Percentiles rank a stretch among this genome's conserved stretches.
phyloP scores from a whole-genome alignment of 768 basidiomycete species.

The Psilocybe sp. region DNA sequence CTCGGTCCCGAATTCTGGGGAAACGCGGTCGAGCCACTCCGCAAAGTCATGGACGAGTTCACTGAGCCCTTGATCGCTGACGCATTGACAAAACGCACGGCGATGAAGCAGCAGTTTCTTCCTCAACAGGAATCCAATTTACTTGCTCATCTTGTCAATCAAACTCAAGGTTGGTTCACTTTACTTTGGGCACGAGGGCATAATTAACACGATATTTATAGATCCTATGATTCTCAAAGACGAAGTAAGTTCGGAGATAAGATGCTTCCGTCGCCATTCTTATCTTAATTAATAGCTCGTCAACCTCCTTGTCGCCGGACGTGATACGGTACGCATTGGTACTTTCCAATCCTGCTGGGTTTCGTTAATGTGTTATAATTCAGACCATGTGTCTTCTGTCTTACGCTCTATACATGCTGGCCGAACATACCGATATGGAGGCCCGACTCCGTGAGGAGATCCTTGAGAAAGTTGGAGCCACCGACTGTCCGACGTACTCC shows the following conservation, averaged over 20 bases:
- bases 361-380: too few species aligned
- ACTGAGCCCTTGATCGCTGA: slow-evolving; percentile 41
- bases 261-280: slow-evolving; percentile 17
- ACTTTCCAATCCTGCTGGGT: background rate
- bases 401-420: slow-evolving; percentile 41
- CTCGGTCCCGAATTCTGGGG: slow-evolving; percentile 41
- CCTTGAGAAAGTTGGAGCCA: slow-evolving; percentile 33
- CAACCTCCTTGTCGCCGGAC: slow-evolving; percentile 49
- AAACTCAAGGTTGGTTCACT: slow-evolving; percentile 39
- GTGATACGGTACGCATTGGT: slow-evolving; percentile 40
- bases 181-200: background rate
- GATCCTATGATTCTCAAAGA: slow-evolving; percentile 17
- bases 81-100: slow-evolving; percentile 5
- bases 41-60: slow-evolving; percentile 40
- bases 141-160: slow-evolving; percentile 44
- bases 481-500: slow-evolving; percentile 37
- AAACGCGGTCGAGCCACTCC: slow-evolving; percentile 36
- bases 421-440: slow-evolving; percentile 37
- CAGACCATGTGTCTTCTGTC: slow-evolving; percentile 40
- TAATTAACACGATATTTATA: background rate
- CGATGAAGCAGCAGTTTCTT: slow-evolving; percentile 11
- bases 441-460: slow-evolving; percentile 38
- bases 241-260: slow-evolving; percentile 6
- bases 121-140: slow-evolving; percentile 35
- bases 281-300: slow-evolving; percentile 30